These are phyloP conservation scores for Roridomyces roridus DNA, from an alignment of 768 basidiomycete genomes.

Conservation along the genomic window DNA sequence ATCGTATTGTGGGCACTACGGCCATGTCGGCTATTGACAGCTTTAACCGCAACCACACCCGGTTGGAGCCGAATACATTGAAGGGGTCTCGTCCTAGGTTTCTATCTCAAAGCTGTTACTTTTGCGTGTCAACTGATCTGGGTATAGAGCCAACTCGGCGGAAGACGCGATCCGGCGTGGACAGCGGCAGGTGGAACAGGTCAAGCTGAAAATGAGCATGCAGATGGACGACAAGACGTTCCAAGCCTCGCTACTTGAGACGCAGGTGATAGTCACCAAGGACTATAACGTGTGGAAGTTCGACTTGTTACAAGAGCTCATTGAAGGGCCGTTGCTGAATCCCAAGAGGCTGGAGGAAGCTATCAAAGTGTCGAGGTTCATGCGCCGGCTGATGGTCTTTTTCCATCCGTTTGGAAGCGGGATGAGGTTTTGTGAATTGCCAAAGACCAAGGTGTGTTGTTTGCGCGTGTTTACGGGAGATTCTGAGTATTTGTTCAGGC, in stretches of 20 bases:
- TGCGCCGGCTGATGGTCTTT: constrained; percentile 90
- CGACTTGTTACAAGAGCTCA: constrained; percentile 83
- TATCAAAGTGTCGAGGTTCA: constrained; percentile 87
- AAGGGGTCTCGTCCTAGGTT: constrained; percentile 73
- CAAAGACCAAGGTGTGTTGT: constrained; percentile 61
- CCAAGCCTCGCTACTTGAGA: constrained; percentile 83
- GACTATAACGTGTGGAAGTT: constrained; percentile 94
- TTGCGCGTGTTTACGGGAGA: not conserved
- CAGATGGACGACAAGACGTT: constrained; percentile 96
- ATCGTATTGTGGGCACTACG: constrained; percentile 83
- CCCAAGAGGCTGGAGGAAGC: constrained; percentile 94
- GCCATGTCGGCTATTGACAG: constrained; percentile 90
- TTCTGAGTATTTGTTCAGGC: constrained; percentile 46
- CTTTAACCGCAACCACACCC: constrained; percentile 86
- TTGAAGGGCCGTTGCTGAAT: constrained; percentile 92
- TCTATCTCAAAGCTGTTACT: not conserved
- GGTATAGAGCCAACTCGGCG: constrained; percentile 71
- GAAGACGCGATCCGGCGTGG: constrained; percentile 89
- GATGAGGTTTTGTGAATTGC: constrained; percentile 80
- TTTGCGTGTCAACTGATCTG: not conserved
- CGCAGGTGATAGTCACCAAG: constrained; percentile 87
- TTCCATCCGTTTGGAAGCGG: constrained; percentile 87
- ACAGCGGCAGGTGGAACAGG: constrained; percentile 90
- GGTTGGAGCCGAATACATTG: constrained; percentile 63
- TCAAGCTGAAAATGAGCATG: constrained; percentile 87